Conservation (phyloP, 352 stramenopile species). For the Phytophthora meadii region DNA sequence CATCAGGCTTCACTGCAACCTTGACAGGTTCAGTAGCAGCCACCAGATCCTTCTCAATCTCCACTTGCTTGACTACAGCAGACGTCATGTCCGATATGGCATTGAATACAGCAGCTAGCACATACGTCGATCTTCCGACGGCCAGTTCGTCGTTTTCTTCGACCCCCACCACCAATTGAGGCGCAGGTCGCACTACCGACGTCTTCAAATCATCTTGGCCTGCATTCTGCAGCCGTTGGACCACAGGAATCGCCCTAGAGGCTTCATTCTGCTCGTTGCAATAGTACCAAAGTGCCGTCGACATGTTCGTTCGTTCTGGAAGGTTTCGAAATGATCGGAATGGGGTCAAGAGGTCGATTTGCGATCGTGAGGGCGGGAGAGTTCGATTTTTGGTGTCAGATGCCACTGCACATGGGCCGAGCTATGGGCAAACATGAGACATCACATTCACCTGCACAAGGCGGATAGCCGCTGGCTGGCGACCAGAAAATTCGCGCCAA, state of each 20-base stretch:
- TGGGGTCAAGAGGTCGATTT: slow-evolving; percentile 11
- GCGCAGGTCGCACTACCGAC: slow-evolving; percentile 1
- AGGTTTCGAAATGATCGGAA: slow-evolving; percentile 18
- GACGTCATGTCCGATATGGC: slow-evolving; percentile 5
- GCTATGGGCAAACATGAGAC: slow-evolving; percentile 15
- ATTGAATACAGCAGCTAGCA: slow-evolving; percentile 12
- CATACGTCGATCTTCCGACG: slow-evolving; percentile 25
- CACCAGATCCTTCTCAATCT: neutral
- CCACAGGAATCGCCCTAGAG: slow-evolving; percentile 10
- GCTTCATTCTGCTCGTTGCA: slow-evolving; percentile 24
- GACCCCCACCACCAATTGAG: neutral
- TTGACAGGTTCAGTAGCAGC: neutral
- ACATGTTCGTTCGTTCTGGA: slow-evolving; percentile 25
- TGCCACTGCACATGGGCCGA: slow-evolving; percentile 4
- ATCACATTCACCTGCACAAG: slow-evolving; percentile 24
- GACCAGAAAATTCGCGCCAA: slow-evolving; percentile 31
- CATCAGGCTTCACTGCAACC: neutral
- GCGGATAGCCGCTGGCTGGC: slow-evolving; percentile 7
- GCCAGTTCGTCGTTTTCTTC: slow-evolving; percentile 28
- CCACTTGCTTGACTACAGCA: neutral
- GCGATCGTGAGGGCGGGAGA: slow-evolving; percentile 26
- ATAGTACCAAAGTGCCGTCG: slow-evolving; percentile 31
- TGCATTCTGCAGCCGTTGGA: slow-evolving; percentile 25
- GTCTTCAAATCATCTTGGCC: neutral
- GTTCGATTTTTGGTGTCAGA: slow-evolving; percentile 22